A percentile compares a stretch with the other conserved stretches of the same genome.
These are phyloP conservation scores for Eudorina sp. DNA, from an alignment of 139 green algal species.

Conservation along the genomic window DNA sequence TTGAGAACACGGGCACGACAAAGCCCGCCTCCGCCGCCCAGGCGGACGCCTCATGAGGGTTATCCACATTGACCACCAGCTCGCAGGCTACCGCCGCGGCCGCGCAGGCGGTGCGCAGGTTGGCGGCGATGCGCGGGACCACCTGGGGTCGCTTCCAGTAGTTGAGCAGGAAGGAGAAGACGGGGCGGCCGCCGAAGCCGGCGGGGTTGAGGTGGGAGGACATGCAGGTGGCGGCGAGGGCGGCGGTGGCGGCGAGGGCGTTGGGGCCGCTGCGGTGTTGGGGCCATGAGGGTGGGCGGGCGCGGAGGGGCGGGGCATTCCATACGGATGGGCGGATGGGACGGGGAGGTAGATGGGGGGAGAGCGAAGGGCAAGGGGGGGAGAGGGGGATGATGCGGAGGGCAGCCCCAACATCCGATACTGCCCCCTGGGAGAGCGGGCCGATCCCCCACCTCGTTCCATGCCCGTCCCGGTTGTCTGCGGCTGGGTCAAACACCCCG, in stretches of 20 bases:
- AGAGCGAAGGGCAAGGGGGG: neutral
- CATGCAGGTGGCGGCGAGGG: neutral
- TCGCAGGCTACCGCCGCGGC: neutral
- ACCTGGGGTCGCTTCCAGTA: slow-evolving; percentile 44
- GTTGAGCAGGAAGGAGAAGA: slow-evolving; percentile 38
- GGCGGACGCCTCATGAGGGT: slow-evolving; percentile 25
- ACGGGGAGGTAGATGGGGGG: neutral
- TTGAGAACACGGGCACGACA: slow-evolving; percentile 46
- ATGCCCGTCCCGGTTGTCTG: too few species aligned
- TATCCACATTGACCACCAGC: slow-evolving; percentile 50
- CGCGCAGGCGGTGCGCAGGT: neutral
- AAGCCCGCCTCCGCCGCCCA: slow-evolving; percentile 44
- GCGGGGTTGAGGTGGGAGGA: neutral
- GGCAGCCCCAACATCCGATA: too few species aligned
- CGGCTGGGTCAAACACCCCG: too few species aligned
- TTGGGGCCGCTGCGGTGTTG: neutral
- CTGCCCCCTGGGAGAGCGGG: too few species aligned
- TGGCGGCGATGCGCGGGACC: neutral
- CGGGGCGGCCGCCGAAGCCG: neutral
- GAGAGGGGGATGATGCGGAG: neutral
- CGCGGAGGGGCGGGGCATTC: neutral
- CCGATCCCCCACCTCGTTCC: too few species aligned
- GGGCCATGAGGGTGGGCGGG: neutral
- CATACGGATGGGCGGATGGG: too few species aligned
- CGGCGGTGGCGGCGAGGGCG: neutral